Conservation (phyloP, 1,284 basidiomycete genomes). For the Cryptococcus wingfieldii region DNA sequence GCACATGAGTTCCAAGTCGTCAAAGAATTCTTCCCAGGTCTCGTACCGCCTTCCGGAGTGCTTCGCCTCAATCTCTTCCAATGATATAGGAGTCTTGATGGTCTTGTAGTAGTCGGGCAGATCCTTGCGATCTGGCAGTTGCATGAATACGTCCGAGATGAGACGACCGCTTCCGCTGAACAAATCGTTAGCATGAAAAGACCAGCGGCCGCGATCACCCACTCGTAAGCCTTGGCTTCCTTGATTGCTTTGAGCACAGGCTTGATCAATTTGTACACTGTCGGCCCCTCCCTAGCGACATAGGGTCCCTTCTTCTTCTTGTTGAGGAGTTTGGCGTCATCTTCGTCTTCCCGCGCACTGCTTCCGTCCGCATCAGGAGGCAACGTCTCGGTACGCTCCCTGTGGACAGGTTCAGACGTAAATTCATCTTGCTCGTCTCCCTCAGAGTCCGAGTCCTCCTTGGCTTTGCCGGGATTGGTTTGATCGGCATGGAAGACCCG, state of each 20-base stretch:
- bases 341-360: conserved; percentile 9
- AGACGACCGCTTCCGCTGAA: conserved; percentile 57
- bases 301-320: conserved; percentile 35
- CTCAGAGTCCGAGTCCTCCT: conserved; percentile 25
- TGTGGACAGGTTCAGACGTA: neutral
- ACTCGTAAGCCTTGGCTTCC: conserved; percentile 38
- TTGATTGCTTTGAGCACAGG: conserved; percentile 39
- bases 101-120: conserved; percentile 91
- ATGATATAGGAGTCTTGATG: conserved; percentile 77
- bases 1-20: conserved; percentile 81
- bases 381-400: neutral
- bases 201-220: conserved; percentile 10
- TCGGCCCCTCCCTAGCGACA: conserved; percentile 45
- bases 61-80: conserved; percentile 77
- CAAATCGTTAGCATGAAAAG: neutral
- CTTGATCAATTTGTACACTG: conserved; percentile 46
- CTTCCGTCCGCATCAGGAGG: conserved; percentile 9
- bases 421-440: conserved; percentile 6
- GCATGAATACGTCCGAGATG: conserved; percentile 68
- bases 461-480: conserved; percentile 19
- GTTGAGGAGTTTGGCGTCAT: neutral
- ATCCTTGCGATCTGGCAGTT: conserved; percentile 66
- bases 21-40: conserved; percentile 65
- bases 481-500: conserved; percentile 26
- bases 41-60: conserved; percentile 64